These are phyloP conservation scores for Cardamine resedifolia DNA, from an alignment of 345 rosid species.

Conservation along the genomic window DNA sequence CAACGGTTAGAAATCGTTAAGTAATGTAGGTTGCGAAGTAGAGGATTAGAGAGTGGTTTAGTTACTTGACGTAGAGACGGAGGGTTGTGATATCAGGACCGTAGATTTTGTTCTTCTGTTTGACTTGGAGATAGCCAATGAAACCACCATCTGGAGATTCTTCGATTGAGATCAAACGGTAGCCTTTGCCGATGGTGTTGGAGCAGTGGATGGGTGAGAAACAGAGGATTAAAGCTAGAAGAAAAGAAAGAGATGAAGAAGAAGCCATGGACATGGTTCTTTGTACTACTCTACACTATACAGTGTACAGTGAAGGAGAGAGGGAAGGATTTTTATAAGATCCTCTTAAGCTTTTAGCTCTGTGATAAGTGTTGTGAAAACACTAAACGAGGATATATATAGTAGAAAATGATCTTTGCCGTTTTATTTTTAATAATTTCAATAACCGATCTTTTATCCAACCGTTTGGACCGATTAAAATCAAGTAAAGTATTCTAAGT, in stretches of 20 bases:
- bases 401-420: background rate
- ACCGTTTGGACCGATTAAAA: background rate
- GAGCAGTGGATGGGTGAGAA: conserved; percentile 36
- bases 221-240: conserved; percentile 41
- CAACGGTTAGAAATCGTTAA: conserved; percentile 15
- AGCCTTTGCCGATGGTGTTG: conserved; percentile 69
- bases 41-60: conserved; percentile 29
- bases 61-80: conserved; percentile 86
- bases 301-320: conserved; percentile 1
- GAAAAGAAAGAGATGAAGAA: conserved; percentile 20
- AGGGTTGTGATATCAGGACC: conserved; percentile 79
- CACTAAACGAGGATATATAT: conserved; percentile 19
- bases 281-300: conserved; percentile 11
- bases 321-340: background rate
- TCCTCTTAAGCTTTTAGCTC: background rate
- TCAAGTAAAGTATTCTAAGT: background rate
- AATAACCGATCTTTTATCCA: background rate
- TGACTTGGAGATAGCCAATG: conserved; percentile 78
- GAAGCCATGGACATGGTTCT: background rate
- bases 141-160: conserved; percentile 78
- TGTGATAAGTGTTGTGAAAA: background rate
- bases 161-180: conserved; percentile 75
- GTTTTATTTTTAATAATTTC: background rate
- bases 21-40: conserved; percentile 21
- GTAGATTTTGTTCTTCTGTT: conserved; percentile 65